phyloP scores from a whole-genome alignment of 495 filamentous ascomycete genomes.

The Rusavskia elegans region DNA sequence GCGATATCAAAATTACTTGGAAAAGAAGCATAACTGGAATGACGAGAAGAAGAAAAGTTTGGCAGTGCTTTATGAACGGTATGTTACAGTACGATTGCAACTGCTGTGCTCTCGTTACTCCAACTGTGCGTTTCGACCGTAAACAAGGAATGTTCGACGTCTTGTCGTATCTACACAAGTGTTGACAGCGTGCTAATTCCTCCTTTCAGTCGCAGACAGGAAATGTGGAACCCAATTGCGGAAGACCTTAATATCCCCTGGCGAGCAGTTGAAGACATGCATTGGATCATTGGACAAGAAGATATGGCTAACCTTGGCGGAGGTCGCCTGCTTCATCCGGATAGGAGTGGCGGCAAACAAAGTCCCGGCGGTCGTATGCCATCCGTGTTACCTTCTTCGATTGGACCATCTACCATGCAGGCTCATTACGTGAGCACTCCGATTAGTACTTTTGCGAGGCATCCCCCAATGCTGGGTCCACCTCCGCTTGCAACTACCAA shows the following conservation, averaged over 20 bases:
- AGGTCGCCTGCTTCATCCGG: constrained; percentile 18
- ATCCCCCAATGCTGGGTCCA: neutral
- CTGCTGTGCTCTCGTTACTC: neutral
- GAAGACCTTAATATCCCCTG: constrained; percentile 94
- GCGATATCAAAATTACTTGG: constrained; percentile 95
- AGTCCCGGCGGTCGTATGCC: neutral
- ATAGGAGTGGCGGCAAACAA: neutral
- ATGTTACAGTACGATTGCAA: constrained; percentile 9
- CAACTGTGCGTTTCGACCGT: neutral
- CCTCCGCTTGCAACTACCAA: neutral
- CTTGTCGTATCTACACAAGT: neutral
- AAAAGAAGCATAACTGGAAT: constrained; percentile 81
- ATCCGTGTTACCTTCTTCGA: neutral
- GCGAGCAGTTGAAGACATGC: constrained; percentile 92
- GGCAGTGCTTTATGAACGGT: constrained; percentile 90
- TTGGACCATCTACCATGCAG: neutral
- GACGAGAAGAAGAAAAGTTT: constrained; percentile 96
- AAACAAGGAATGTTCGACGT: neutral
- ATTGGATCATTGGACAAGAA: constrained; percentile 86
- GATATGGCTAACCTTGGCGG: constrained; percentile 89
- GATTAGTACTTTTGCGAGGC: neutral
- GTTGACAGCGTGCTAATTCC: neutral
- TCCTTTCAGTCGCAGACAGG: constrained; percentile 66
- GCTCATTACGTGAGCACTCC: neutral
- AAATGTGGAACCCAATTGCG: constrained; percentile 92